phyloP scores from a whole-genome alignment of 768 basidiomycete genomes.

The Kwoniella botswanensis region DNA sequence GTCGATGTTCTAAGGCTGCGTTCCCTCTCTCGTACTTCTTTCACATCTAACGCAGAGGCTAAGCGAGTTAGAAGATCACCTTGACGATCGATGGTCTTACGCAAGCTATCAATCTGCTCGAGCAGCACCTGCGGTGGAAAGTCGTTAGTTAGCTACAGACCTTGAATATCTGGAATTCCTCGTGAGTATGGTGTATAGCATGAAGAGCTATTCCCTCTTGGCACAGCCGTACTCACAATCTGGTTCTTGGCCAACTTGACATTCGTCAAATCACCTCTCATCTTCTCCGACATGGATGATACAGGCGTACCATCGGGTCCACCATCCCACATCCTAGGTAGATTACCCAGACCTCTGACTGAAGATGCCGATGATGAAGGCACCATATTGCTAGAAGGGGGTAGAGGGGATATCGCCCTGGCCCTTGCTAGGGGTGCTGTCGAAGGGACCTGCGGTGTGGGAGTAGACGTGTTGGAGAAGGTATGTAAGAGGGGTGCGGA shows the following conservation, averaged over 20 bases:
- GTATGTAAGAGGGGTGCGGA: slow-evolving; percentile 25
- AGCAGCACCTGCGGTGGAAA: slow-evolving; percentile 38
- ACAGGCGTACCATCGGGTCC: slow-evolving; percentile 13
- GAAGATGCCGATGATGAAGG: slow-evolving; percentile 22
- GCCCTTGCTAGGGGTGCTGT: background rate
- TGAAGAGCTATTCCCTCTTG: background rate
- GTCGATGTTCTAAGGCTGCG: background rate
- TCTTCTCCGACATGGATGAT: slow-evolving; percentile 9
- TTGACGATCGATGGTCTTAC: slow-evolving; percentile 54
- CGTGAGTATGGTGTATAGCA: background rate
- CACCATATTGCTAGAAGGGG: slow-evolving; percentile 14
- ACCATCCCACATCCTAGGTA: slow-evolving; percentile 42
- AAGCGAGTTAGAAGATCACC: slow-evolving; percentile 43
- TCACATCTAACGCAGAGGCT: background rate
- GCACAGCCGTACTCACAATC: slow-evolving; percentile 35
- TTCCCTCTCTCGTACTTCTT: background rate
- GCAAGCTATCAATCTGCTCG: slow-evolving; percentile 50
- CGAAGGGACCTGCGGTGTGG: background rate
- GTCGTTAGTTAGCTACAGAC: background rate
- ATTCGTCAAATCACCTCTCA: slow-evolving; percentile 51
- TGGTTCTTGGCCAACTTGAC: slow-evolving; percentile 55
- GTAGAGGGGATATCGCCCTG: slow-evolving; percentile 22
- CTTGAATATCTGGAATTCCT: background rate
- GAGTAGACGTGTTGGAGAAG: slow-evolving; percentile 14
- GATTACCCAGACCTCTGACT: slow-evolving; percentile 7